A percentile compares a stretch with the other conserved stretches of the same genome.
These are phyloP conservation scores for Zygoascus biomembranicola DNA, from an alignment of 805 yeast genomes.

Conservation along the genomic window DNA sequence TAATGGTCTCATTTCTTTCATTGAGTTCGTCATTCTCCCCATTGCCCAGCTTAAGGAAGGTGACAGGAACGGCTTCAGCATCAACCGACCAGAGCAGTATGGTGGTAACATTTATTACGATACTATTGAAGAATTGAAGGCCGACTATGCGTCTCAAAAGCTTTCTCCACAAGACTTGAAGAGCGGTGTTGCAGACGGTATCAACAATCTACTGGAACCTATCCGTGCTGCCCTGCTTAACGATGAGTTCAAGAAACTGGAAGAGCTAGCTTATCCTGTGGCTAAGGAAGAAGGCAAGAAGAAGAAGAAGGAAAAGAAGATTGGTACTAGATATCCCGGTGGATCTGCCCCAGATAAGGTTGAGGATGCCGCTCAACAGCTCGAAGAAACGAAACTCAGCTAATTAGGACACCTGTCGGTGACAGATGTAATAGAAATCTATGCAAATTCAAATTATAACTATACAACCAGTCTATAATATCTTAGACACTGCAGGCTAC, in stretches of 20 bases:
- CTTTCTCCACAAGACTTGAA: conserved; percentile 92
- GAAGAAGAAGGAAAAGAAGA: conserved; percentile 66
- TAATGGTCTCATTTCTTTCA: conserved; percentile 82
- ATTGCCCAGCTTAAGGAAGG: conserved; percentile 55
- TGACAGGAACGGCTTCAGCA: conserved; percentile 54
- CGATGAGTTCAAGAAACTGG: conserved; percentile 68
- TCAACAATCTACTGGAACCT: conserved; percentile 75
- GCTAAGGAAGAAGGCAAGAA: conserved; percentile 56
- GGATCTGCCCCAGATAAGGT: conserved; percentile 21
- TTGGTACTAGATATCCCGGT: conserved; percentile 89
- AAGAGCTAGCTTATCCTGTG: conserved; percentile 67
- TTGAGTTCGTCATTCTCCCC: conserved; percentile 79
- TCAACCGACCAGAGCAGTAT: conserved; percentile 91
- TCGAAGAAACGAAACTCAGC: conserved; percentile 2
- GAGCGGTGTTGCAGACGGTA: conserved; percentile 80
- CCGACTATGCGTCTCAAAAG: conserved; percentile 63
- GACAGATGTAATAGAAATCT: neutral
- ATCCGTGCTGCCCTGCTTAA: conserved; percentile 62
- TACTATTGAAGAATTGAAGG: conserved; percentile 58
- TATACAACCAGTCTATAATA: neutral
- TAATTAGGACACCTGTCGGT: no score
- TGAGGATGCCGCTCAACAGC: conserved; percentile 2
- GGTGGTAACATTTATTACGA: conserved; percentile 84
- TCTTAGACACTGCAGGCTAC: conserved; percentile 25
- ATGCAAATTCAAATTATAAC: neutral